These are phyloP conservation scores for Lithocarpus polystachyus DNA, from an alignment of 306 rosid genomes.

Conservation along the genomic window DNA sequence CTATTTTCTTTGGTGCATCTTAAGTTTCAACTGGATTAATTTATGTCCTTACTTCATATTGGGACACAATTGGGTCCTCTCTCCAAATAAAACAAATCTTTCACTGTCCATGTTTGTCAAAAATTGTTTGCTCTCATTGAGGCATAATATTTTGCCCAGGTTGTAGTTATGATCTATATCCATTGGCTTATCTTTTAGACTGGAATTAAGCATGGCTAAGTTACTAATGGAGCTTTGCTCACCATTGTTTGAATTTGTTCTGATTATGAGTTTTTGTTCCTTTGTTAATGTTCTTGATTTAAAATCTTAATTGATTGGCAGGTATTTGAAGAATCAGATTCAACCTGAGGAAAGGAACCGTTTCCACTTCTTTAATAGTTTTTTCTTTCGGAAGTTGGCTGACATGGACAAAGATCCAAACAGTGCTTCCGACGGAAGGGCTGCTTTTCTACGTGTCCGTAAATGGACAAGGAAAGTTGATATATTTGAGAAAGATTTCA, in stretches of 20 bases:
- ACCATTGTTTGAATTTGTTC: background rate
- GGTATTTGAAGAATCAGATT: slow-evolving; percentile 82
- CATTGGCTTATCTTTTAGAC: background rate
- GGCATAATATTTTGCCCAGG: background rate
- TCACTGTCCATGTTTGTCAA: background rate
- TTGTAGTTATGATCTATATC: background rate
- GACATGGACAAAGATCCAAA: slow-evolving; percentile 97
- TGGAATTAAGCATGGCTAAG: background rate
- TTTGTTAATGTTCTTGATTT: background rate
- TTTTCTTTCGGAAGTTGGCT: slow-evolving; percentile 93
- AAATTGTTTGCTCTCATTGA: background rate
- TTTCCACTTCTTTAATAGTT: slow-evolving; percentile 89
- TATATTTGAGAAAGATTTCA: slow-evolving; percentile 80
- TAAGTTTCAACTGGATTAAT: background rate
- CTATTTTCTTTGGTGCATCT: background rate
- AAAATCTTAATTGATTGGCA: slow-evolving; percentile 25
- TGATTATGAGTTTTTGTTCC: background rate
- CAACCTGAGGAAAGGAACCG: slow-evolving; percentile 62
- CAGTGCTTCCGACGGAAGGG: slow-evolving; percentile 81
- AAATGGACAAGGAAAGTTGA: slow-evolving; percentile 96
- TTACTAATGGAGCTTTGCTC: background rate
- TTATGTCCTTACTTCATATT: background rate
- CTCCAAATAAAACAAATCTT: too few species aligned
- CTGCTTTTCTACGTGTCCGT: slow-evolving; percentile 92
- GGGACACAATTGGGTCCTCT: too few species aligned